Evolutionary conservation across 2,329 filamentous ascomycete genomes (phyloP).

Genomic region (Curvularia eragrostidis): DNA sequence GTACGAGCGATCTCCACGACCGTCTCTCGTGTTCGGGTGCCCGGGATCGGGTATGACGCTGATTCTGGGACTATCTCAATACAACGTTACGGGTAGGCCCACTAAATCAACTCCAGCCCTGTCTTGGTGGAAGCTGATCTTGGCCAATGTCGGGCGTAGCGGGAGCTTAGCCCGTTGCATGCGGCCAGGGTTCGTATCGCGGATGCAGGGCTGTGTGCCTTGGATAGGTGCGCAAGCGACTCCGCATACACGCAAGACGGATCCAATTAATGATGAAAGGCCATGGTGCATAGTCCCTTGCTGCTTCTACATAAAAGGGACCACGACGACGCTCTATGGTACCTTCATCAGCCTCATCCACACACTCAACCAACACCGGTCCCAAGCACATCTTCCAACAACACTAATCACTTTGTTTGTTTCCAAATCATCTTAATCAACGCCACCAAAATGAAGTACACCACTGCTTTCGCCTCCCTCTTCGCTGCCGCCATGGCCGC

Average conservation of each 20-base stretch:
- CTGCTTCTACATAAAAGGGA: slow-evolving; percentile 3
- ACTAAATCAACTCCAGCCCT: neutral
- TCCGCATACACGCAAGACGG: slow-evolving; percentile 8
- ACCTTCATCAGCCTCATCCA: neutral
- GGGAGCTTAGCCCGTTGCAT: slow-evolving; percentile 5
- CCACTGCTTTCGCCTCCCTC: slow-evolving; percentile 22
- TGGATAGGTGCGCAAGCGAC: slow-evolving; percentile 4
- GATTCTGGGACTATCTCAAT: slow-evolving; percentile 3
- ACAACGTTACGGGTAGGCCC: slow-evolving; percentile 7
- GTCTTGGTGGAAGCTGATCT: neutral
- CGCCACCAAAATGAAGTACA: slow-evolving; percentile 44
- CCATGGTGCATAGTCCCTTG: slow-evolving; percentile 2
- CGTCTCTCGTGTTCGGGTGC: slow-evolving; percentile 3
- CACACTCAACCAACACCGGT: neutral
- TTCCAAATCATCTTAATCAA: neutral
- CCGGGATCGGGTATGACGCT: slow-evolving; percentile 3
- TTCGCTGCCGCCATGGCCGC: slow-evolving; percentile 11
- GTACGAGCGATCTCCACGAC: neutral
- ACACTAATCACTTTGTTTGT: slow-evolving; percentile 20
- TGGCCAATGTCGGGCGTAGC: neutral
- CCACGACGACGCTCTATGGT: neutral
- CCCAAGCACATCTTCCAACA: neutral
- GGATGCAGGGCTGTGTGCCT: slow-evolving; percentile 1
- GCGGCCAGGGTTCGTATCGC: neutral
- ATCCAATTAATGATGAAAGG: slow-evolving; percentile 3